A percentile compares a stretch with the other conserved stretches of the same genome.
Evolutionary conservation across 345 rosid genomes (phyloP).

Genomic region (Lumnitzera racemosa): DNA sequence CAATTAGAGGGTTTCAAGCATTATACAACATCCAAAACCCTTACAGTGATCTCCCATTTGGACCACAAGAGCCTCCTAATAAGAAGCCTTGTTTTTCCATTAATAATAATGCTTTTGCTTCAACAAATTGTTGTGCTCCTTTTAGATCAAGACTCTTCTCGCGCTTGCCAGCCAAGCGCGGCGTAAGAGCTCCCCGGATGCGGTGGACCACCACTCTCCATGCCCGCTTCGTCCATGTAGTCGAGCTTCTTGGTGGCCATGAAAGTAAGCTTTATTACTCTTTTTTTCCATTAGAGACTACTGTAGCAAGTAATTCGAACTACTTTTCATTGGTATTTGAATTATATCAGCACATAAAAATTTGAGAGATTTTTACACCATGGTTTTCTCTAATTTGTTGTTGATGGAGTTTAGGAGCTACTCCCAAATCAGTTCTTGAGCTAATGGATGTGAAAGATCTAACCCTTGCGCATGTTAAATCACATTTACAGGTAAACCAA

Average conservation of each 20-base stretch:
- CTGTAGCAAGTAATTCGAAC: too few relatives aligned
- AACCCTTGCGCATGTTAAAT: conserved; percentile 97
- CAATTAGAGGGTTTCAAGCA: conserved; percentile 76
- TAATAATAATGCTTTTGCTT: conserved; percentile 14
- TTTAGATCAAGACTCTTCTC: conserved; percentile 53
- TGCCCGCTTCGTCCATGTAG: conserved; percentile 96
- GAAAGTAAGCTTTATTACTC: conserved; percentile 48
- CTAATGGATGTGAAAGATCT: conserved; percentile 99
- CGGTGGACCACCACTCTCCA: conserved; percentile 99
- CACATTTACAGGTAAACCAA: conserved; percentile 76
- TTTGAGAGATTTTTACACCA: too few relatives aligned
- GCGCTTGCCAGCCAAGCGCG: conserved; percentile 51
- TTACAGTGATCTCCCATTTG: conserved; percentile 5
- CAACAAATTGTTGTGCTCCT: conserved; percentile 18
- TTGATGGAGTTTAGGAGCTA: conserved; percentile 53
- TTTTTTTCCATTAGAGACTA: too few relatives aligned
- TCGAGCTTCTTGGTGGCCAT: conserved; percentile 97
- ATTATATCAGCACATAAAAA: too few relatives aligned
- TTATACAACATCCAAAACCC: conserved; percentile 11
- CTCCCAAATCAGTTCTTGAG: conserved; percentile 98
- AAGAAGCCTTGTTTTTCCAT: too few relatives aligned
- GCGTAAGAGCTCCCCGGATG: conserved; percentile 72
- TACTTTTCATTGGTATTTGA: too few relatives aligned
- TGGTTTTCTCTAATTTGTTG: background rate
- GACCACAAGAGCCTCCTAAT: too few relatives aligned